These are phyloP conservation scores for Wallacemonas sp. DNA, from an alignment of 208 protist species.

Conservation along the genomic window DNA sequence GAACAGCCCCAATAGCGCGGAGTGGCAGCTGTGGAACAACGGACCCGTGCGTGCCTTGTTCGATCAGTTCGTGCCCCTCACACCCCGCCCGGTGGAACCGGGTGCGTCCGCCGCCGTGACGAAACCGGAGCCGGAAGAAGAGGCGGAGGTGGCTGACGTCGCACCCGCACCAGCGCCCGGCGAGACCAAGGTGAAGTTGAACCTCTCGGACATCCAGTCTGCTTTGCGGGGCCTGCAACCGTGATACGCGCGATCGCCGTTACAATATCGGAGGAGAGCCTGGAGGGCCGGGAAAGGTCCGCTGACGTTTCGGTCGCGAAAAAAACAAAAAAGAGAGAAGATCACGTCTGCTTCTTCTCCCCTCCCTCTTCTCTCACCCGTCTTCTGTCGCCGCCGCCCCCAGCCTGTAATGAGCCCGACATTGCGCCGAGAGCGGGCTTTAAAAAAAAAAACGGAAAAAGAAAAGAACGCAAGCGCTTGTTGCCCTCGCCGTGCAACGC, in stretches of 20 bases:
- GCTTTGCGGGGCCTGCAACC: constrained; percentile 3
- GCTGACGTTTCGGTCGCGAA: no score
- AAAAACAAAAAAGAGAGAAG: not conserved
- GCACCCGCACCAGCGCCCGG: not conserved
- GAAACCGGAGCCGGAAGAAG: not conserved
- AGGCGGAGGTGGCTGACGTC: not conserved
- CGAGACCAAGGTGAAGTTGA: constrained; percentile 1
- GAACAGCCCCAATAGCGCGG: constrained; percentile 70
- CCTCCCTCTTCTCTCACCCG: not conserved
- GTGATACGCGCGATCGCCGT: not conserved
- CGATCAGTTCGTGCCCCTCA: constrained; percentile 42
- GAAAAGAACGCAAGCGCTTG: constrained; percentile 9
- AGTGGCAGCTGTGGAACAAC: constrained; percentile 88
- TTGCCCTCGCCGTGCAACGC: no score
- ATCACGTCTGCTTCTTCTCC: not conserved
- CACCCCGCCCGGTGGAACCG: constrained; percentile 16
- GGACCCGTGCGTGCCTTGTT: constrained; percentile 55
- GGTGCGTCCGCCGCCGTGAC: not conserved
- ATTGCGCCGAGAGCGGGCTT: no score
- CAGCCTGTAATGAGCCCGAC: no score
- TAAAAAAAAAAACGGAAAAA: no score
- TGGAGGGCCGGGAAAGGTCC: no score
- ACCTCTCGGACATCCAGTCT: not conserved
- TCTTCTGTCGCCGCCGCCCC: no score
- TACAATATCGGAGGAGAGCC: no score